Evolutionary conservation across 352 stramenopile genomes (phyloP).

Genomic region (Phytopythium mirpurense): DNA sequence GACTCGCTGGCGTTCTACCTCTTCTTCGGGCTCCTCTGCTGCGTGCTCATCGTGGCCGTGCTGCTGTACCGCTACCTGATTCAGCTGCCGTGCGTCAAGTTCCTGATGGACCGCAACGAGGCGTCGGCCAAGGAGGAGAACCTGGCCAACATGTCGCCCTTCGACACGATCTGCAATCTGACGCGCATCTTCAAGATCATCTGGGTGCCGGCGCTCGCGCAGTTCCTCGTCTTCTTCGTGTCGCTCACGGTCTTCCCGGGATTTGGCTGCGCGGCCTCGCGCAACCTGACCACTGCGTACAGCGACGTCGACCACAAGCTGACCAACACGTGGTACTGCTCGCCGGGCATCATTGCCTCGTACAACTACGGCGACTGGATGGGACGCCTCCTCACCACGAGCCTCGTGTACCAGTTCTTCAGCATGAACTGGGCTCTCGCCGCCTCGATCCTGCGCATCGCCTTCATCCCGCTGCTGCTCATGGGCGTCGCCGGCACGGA

Average conservation of each 20-base stretch:
- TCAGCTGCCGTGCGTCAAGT: too few species aligned
- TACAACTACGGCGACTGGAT: conserved; percentile 71
- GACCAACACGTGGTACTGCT: conserved; percentile 36
- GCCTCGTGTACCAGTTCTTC: conserved; percentile 49
- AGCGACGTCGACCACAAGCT: conserved; percentile 9
- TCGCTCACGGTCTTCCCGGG: conserved; percentile 34
- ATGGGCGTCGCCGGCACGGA: conserved; percentile 43
- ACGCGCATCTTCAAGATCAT: conserved; percentile 34
- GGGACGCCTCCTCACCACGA: conserved; percentile 39
- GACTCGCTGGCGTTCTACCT: too few species aligned
- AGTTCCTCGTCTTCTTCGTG: conserved; percentile 45
- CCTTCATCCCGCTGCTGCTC: conserved; percentile 52
- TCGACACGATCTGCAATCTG: conserved; percentile 22
- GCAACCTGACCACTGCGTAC: conserved; percentile 9
- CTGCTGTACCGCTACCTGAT: too few species aligned
- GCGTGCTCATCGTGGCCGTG: too few species aligned
- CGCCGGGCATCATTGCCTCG: conserved; percentile 42
- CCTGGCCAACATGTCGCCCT: neutral
- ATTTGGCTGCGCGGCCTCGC: conserved; percentile 24
- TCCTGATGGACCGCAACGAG: conserved; percentile 2
- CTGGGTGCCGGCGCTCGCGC: conserved; percentile 24
- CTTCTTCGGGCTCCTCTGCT: too few species aligned
- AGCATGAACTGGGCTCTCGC: conserved; percentile 38
- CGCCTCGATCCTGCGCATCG: conserved; percentile 36
- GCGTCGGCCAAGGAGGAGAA: neutral